Percentiles rank a stretch among this genome's conserved stretches.
These are phyloP conservation scores for Avena sativa DNA, from an alignment of 176 grass and related monocot species.

Conservation along the genomic window DNA sequence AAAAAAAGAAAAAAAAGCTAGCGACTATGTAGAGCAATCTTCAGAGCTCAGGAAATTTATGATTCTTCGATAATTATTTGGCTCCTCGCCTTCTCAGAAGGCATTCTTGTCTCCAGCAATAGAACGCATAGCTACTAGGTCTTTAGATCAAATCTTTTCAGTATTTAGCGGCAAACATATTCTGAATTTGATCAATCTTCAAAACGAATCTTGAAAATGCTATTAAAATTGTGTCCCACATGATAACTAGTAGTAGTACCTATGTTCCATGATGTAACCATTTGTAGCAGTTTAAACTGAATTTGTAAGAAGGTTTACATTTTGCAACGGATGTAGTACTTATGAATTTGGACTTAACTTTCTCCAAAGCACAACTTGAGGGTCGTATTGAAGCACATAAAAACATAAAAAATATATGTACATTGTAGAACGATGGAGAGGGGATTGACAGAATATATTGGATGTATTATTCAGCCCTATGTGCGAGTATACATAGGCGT, in stretches of 20 bases:
- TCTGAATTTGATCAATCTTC: background rate
- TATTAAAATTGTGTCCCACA: background rate
- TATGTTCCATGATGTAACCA: no score
- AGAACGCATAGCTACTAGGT: background rate
- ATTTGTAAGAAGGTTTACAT: no score
- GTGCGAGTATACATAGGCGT: no score
- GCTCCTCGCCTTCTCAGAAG: slow-evolving; percentile 46
- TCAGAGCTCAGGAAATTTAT: slow-evolving; percentile 46
- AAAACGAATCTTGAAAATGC: background rate
- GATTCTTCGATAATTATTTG: slow-evolving; percentile 39
- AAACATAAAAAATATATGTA: background rate
- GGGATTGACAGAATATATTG: no score
- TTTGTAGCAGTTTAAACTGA: no score
- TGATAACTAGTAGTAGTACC: background rate
- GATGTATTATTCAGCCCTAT: no score
- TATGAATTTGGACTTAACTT: background rate
- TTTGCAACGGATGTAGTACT: no score
- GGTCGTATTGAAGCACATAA: background rate
- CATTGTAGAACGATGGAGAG: no score
- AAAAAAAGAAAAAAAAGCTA: slow-evolving; percentile 7
- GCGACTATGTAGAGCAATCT: slow-evolving; percentile 49
- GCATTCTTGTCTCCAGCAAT: slow-evolving; percentile 24
- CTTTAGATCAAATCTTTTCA: slow-evolving; percentile 17
- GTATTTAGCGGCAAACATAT: background rate
- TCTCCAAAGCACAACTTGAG: background rate